Evolutionary conservation across 2,329 filamentous ascomycete genomes (phyloP), one percentile per base, ranked within the genome.

Genomic region (Rhexocercosporidium sp.): DNA sequence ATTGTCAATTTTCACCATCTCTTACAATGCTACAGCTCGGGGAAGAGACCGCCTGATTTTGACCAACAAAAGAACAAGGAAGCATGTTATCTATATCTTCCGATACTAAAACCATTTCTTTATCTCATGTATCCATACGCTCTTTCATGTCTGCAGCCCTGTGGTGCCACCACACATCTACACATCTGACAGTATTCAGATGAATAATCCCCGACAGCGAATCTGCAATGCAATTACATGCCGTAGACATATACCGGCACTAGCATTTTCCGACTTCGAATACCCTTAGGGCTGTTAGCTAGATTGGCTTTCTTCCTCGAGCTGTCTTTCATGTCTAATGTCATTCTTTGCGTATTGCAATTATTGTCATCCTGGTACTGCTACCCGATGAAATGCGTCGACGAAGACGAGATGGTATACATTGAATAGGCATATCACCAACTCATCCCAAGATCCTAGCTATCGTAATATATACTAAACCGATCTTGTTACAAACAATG

Each of bases 161-260:
- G 53, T 56, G 18, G 53, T 56, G 53, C 53, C n/a, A 25, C 29
- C 31, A 56, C 29, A 57, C 20, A 41, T 18, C 29, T 31, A 9
- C n/a, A 41, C 14, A 57, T 39, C 54, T 57, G 34, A 25, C 31
- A 39, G 34, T 25, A 16, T 53, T 57, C 54, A 57, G 54, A 25
- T 57, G 31, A 27, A 57, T 25, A 41, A 57, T 41, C 31, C 34
- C 54, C 20, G 31, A 11, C 11, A 20, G 20, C 31, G 11, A 25
- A 41, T 7, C 54, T 57, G 54, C 54, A 39, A 57, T 39, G 54
- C 54, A 25, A 12, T 57, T 57, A 57, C 54, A 25, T 37, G 41
- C n/a, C 20, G 22, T 6, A 22, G 34, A 11, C 12, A 41, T 3
- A n/a, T 57, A 16, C 34, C 54, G 20, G 54, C 34, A 41, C 22